Evolutionary conservation across 768 basidiomycete genomes (phyloP), one percentile per base, ranked within the genome.

Genomic region (Pholiota conissans): DNA sequence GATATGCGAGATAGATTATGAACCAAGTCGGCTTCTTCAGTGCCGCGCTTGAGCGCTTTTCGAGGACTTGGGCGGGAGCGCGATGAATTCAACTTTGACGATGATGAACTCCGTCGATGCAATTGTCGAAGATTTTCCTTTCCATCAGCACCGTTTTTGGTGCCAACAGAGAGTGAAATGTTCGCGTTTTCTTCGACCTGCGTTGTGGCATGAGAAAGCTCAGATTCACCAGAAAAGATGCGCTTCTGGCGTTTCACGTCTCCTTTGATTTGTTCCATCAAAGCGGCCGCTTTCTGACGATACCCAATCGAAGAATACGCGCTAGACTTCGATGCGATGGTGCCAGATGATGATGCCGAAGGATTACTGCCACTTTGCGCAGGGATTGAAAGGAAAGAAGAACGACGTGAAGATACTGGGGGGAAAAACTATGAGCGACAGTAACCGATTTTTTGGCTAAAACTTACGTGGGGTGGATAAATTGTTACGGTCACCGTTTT

Each of bases 241-340:
- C 89, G 85, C 69, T 91, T 91, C 51, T 83, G 81, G 3, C 85
- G 82, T 64, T 84, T 85, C 80, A 92, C 84, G 63, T 91, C 90
- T 56, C 78, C 81, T 71, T 88, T 89, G 61, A 95, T 93, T 62
- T 92, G 90, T 24, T 88, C 89, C 90, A 95, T 93, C 46, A 95
- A 72, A 24, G 79, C 84, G 8, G 84, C 89, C 11, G 91, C 93
- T 63, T 91, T 86, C 63, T 84, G 78, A 39, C 92, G 84, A 68
- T 91, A 91, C 8, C 80, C 82, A 20, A 85, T 76, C 7, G 90
- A 87, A 0, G 88, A 86, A 57, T 84, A 83, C 2, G 75, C 72
- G 47, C 63, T 73, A 37, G 65, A 56, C 57, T 67, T 72, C 27
- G 76, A 73, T 50, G 60, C 67, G n/a, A 71, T 61, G 11, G 73